phyloP scores from a whole-genome alignment of 2,329 filamentous ascomycete species.

The Arthrobotrys megalospora region DNA sequence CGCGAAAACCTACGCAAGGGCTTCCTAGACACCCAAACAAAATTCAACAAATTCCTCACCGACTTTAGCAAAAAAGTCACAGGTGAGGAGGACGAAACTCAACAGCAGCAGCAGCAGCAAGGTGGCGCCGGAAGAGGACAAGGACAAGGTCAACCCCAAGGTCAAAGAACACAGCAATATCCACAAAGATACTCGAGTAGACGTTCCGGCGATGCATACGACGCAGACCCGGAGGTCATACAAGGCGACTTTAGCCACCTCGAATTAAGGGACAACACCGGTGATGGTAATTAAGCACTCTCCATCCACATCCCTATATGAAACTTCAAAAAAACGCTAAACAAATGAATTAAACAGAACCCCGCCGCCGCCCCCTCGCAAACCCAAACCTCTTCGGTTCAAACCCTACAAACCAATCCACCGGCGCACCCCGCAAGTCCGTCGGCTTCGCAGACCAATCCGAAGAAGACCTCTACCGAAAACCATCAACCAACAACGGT shows the following conservation, averaged over 20 bases:
- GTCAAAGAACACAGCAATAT: slow-evolving; percentile 64
- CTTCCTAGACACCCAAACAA: slow-evolving; percentile 92
- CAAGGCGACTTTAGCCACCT: slow-evolving; percentile 86
- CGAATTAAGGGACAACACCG: slow-evolving; percentile 73
- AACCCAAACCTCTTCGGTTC: slow-evolving; percentile 88
- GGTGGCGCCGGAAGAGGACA: slow-evolving; percentile 58
- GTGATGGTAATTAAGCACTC: slow-evolving; percentile 69
- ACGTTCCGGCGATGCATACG: slow-evolving; percentile 81
- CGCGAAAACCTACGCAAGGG: slow-evolving; percentile 93
- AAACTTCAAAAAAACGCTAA: not conserved
- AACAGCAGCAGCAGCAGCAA: slow-evolving; percentile 65
- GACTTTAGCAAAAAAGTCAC: slow-evolving; percentile 94
- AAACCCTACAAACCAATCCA: slow-evolving; percentile 71
- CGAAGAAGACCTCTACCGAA: slow-evolving; percentile 70
- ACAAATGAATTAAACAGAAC: slow-evolving; percentile 67
- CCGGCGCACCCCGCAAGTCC: slow-evolving; percentile 68
- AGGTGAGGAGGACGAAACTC: slow-evolving; percentile 80
- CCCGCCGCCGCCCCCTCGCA: slow-evolving; percentile 76
- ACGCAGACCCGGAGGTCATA: slow-evolving; percentile 91
- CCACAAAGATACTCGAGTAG: slow-evolving; percentile 80
- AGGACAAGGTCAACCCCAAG: slow-evolving; percentile 66
- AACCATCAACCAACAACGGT: slow-evolving; percentile 69
- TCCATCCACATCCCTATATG: not conserved
- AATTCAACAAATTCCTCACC: slow-evolving; percentile 92
- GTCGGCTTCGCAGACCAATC: slow-evolving; percentile 72